Evolutionary conservation across 116 monocot species (phyloP), one percentile per base, ranked within the genome.

Genomic region (Phalaenopsis hybrid): DNA sequence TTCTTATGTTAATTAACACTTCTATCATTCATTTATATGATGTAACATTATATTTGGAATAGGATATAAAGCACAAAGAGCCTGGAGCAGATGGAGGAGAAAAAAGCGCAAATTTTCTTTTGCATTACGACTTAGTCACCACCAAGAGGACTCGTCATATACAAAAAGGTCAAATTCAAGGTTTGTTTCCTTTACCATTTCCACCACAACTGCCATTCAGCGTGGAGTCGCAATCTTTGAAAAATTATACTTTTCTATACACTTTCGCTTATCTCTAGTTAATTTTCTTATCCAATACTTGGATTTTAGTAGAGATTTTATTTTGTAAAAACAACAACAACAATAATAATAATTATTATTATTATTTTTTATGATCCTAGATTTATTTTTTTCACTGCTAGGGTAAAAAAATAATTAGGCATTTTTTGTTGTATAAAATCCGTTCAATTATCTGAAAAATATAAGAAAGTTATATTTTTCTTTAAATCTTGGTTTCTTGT

Each of bases 91-190:
- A 85, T 72, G 74, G 59, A 83, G 68, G 45, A 46, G 49, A 8
- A 17, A 81, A 41, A 31, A 76, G 78, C 31, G 61, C 73, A 77
- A 79, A 79, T 43, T 68, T 79, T 82, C 68, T 67, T 75, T 79
- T 74, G 74, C 51, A 51, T 83, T 80, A 79, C 15, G 73, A 52
- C 10, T 65, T 50, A 8, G 46, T 50, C 79, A 75, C 86, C 81
- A 74, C 84, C 82, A 94, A 88, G 87, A 87, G 91, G 77, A 86
- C 86, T 75, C 83, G 44, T 82, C 89, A 89, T 28, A 73, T 20
- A 10, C 81, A 82, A 48, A 87, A 75, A 13, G 76, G 77, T 49
- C 78, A 79, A 18, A 58, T 77, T 49, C 41, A 75, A 88, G 89
- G 92, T 91, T 58, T 17, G 73, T 70, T 44, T 79, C 0, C 63